Evolutionary conservation across 2,329 filamentous ascomycete genomes (phyloP).

Genomic region (Fusarium citri): DNA sequence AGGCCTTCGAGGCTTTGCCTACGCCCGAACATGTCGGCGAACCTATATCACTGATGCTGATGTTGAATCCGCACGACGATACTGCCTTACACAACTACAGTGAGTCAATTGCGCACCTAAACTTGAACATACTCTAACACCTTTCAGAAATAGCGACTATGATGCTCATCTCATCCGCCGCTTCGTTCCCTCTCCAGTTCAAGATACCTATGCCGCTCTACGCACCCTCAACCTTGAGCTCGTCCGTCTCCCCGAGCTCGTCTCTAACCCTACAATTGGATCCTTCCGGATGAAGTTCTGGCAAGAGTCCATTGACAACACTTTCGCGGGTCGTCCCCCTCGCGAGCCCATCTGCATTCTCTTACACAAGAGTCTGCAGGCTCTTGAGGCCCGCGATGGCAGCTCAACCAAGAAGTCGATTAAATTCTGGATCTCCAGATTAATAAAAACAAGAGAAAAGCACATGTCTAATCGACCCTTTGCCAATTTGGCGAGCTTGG

Average conservation of each 20-base stretch:
- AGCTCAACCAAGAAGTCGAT: slow-evolving; percentile 61
- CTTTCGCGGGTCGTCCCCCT: slow-evolving; percentile 81
- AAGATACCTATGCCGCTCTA: slow-evolving; percentile 88
- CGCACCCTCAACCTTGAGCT: slow-evolving; percentile 94
- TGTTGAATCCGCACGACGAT: slow-evolving; percentile 63
- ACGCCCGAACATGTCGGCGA: slow-evolving; percentile 49
- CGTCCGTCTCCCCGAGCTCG: slow-evolving; percentile 87
- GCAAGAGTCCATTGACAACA: slow-evolving; percentile 83
- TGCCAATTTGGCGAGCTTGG: slow-evolving; percentile 76
- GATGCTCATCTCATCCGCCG: slow-evolving; percentile 87
- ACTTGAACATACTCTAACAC: slow-evolving; percentile 13
- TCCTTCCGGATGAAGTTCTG: slow-evolving; percentile 95
- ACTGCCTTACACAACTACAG: slow-evolving; percentile 66
- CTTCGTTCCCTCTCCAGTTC: slow-evolving; percentile 80
- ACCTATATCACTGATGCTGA: slow-evolving; percentile 63
- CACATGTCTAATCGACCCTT: slow-evolving; percentile 88
- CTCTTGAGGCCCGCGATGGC: slow-evolving; percentile 62
- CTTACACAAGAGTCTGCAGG: slow-evolving; percentile 76
- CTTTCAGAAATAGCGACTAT: slow-evolving; percentile 81
- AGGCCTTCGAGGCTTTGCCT: slow-evolving; percentile 54
- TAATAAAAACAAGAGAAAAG: slow-evolving; percentile 85
- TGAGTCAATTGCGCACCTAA: slow-evolving; percentile 42
- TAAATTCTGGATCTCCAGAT: slow-evolving; percentile 79
- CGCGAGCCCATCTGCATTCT: slow-evolving; percentile 92
- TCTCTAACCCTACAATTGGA: slow-evolving; percentile 88